Evolutionary conservation across 2,329 filamentous ascomycete genomes (phyloP).

Genomic region (Pseudocercospora musae): DNA sequence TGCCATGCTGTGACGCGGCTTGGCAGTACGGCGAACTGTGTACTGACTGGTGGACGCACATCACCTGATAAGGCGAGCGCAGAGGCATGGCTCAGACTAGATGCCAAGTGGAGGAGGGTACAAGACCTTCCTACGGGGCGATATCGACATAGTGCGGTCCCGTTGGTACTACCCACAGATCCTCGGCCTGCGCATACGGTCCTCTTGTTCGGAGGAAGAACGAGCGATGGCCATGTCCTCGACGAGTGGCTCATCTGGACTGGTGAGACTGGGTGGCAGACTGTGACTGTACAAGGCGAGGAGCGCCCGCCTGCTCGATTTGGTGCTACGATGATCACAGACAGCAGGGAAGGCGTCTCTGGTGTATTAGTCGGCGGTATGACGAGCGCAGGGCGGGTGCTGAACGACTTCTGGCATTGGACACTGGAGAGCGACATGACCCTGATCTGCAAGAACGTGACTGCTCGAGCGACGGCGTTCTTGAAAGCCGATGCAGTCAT

Average conservation of each 20-base stretch:
- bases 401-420: slow-evolving; percentile 65
- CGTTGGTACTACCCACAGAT: slow-evolving; percentile 36
- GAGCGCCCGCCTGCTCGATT: slow-evolving; percentile 51
- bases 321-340: slow-evolving; percentile 54
- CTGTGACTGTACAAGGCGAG: slow-evolving; percentile 33
- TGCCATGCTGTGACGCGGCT: slow-evolving; percentile 74
- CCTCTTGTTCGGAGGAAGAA: slow-evolving; percentile 47
- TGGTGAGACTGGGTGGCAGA: slow-evolving; percentile 51
- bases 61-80: slow-evolving; percentile 67
- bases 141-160: slow-evolving; percentile 69
- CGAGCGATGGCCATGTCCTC: slow-evolving; percentile 41
- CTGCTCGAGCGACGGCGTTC: slow-evolving; percentile 25
- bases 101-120: slow-evolving; percentile 60
- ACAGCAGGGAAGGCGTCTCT: slow-evolving; percentile 31
- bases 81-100: slow-evolving; percentile 73
- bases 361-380: slow-evolving; percentile 75
- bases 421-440: slow-evolving; percentile 35
- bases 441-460: slow-evolving; percentile 38
- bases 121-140: slow-evolving; percentile 66
- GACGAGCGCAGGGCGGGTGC: slow-evolving; percentile 59
- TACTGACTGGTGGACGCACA: slow-evolving; percentile 74
- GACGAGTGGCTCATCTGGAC: slow-evolving; percentile 47
- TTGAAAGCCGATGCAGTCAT: slow-evolving; percentile 28
- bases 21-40: slow-evolving; percentile 49
- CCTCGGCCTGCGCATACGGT: slow-evolving; percentile 36